Conservation (phyloP, 768 basidiomycete genomes). For the Lentinula boryana region DNA sequence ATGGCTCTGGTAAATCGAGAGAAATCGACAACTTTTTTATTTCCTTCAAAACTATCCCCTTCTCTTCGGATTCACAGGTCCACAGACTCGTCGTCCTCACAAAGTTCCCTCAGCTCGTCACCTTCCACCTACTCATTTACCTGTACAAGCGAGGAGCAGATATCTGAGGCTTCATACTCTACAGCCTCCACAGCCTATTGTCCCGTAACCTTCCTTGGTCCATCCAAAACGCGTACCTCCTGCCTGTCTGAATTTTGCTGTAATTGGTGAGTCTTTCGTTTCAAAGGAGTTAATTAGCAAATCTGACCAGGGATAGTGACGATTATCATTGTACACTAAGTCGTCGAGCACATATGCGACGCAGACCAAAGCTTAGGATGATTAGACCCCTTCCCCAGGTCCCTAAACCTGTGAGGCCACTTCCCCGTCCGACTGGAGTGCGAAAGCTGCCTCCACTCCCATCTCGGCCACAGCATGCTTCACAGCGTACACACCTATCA, state of each 20-base stretch:
- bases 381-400: slow-evolving; percentile 9
- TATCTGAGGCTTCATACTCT: background rate
- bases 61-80: slow-evolving; percentile 56
- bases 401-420: slow-evolving; percentile 3
- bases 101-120: slow-evolving; percentile 33
- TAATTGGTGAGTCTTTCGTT: background rate
- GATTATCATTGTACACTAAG: slow-evolving; percentile 5
- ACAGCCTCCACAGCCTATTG: background rate
- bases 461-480: background rate
- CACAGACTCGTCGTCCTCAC: slow-evolving; percentile 48
- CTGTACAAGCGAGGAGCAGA: background rate
- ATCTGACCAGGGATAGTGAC: background rate
- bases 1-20: background rate
- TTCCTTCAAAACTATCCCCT: slow-evolving; percentile 24
- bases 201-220: background rate
- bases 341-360: slow-evolving; percentile 10
- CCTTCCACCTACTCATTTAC: background rate
- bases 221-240: background rate
- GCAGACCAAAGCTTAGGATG: background rate
- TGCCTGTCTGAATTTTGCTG: background rate
- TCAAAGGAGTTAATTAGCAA: background rate
- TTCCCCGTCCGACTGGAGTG: background rate
- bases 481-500: background rate
- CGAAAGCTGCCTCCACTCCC: slow-evolving; percentile 11
- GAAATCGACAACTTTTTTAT: slow-evolving; percentile 14